These are phyloP conservation scores for Berberis vulgaris DNA, from an alignment of 164 flowering plant species.

Conservation along the genomic window DNA sequence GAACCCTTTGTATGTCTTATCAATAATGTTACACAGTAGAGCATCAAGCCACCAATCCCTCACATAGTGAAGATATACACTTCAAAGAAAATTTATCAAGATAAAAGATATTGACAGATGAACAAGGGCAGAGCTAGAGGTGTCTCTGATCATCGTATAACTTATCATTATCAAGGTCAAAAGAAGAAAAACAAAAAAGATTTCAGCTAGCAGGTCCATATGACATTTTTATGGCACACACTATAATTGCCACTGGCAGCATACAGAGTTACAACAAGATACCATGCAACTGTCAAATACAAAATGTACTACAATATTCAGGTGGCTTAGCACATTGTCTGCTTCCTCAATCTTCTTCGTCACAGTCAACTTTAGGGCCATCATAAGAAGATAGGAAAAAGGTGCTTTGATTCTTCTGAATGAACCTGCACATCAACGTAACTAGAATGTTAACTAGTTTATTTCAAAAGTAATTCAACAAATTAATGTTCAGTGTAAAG, in stretches of 20 bases:
- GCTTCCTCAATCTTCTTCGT: slow-evolving; percentile 17
- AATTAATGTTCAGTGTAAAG: neutral
- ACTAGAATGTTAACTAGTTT: neutral
- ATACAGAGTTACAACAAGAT: neutral
- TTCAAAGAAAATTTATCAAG: no score
- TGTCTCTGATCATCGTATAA: no score
- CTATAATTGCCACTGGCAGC: neutral
- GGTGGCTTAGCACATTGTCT: neutral
- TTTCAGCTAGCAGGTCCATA: no score
- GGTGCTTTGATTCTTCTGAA: slow-evolving; percentile 48
- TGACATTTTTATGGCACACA: neutral
- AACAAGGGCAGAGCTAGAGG: no score
- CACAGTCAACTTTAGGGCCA: slow-evolving; percentile 19
- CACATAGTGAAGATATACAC: no score
- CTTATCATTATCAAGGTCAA: no score
- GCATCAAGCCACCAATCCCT: no score
- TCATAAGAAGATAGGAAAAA: slow-evolving; percentile 48
- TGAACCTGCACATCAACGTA: slow-evolving; percentile 31
- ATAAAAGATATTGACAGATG: no score
- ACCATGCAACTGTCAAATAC: neutral
- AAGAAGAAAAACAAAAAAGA: no score
- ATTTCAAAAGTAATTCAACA: neutral
- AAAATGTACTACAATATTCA: neutral
- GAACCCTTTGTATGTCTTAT: no score
- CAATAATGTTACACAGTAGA: no score